Evolutionary conservation across 441 rosid species (phyloP).

Genomic region (Hypseocharis bilobata): DNA sequence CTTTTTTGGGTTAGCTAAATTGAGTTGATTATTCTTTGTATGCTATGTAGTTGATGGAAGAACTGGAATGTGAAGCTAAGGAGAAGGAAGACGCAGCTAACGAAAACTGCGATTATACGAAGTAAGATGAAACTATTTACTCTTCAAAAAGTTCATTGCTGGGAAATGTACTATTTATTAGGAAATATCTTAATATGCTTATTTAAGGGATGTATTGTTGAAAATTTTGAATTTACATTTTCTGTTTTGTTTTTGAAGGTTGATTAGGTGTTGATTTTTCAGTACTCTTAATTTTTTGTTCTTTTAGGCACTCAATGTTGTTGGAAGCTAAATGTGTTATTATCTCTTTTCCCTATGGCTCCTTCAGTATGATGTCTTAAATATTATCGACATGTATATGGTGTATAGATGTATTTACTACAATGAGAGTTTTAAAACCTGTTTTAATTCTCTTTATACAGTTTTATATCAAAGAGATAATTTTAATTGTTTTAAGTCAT

Average conservation of each 20-base stretch:
- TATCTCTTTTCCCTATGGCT: too few relatives aligned
- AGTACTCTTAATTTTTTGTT: not conserved
- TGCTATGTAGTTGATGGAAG: constrained; percentile 74
- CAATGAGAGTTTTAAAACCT: not conserved
- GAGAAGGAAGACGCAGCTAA: constrained; percentile 62
- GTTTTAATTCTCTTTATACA: not conserved
- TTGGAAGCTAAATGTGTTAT: not conserved
- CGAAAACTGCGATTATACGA: constrained; percentile 37
- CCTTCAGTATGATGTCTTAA: too few relatives aligned
- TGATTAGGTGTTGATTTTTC: not conserved
- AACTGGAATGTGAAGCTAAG: constrained; percentile 83
- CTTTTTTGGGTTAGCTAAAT: constrained; percentile 18
- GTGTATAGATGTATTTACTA: not conserved
- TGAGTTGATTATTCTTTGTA: constrained; percentile 21
- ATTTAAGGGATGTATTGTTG: not conserved
- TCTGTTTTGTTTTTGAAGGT: not conserved
- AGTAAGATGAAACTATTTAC: constrained; percentile 49
- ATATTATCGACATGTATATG: too few relatives aligned
- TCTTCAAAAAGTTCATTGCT: not conserved
- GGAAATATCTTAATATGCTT: not conserved
- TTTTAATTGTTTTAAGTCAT: not conserved
- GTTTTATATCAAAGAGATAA: not conserved
- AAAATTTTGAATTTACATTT: not conserved
- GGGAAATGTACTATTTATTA: not conserved
- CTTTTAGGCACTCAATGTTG: not conserved